Conservation (phyloP, 345 rosid genomes). For the Acer saccharum region DNA sequence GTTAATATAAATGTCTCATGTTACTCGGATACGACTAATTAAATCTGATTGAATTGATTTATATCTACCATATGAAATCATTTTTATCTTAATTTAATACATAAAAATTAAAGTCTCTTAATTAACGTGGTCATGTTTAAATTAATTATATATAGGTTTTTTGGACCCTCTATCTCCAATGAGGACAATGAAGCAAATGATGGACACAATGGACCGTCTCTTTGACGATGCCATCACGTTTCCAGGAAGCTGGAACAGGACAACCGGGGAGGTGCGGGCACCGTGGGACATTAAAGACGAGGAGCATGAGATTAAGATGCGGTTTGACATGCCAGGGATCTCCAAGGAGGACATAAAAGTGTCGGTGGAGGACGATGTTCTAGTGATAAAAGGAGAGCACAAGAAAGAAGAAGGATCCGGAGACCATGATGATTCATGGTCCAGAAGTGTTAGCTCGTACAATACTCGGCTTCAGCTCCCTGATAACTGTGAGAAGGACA, state of each 20-base stretch:
- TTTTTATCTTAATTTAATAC: too few species aligned
- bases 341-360: constrained; percentile 76
- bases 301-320: constrained; percentile 72
- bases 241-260: constrained; percentile 34
- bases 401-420: constrained; percentile 49
- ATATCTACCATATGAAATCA: too few species aligned
- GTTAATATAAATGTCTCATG: too few species aligned
- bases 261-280: constrained; percentile 42
- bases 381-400: constrained; percentile 65
- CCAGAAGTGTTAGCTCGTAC: constrained; percentile 46
- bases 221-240: constrained; percentile 53
- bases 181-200: constrained; percentile 83
- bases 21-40: too few species aligned
- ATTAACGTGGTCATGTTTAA: too few species aligned
- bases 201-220: constrained; percentile 73
- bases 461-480: constrained; percentile 64
- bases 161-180: constrained; percentile 69
- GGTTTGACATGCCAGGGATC: constrained; percentile 89
- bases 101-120: too few species aligned
- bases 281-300: constrained; percentile 92
- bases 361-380: constrained; percentile 61
- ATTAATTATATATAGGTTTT: constrained; percentile 37
- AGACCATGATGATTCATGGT: constrained; percentile 48
- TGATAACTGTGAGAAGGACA: constrained; percentile 55
- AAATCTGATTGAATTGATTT: too few species aligned